Evolutionary conservation across 202 grass and related monocot species (phyloP).

Genomic region (Schoenoplectus triqueter): DNA sequence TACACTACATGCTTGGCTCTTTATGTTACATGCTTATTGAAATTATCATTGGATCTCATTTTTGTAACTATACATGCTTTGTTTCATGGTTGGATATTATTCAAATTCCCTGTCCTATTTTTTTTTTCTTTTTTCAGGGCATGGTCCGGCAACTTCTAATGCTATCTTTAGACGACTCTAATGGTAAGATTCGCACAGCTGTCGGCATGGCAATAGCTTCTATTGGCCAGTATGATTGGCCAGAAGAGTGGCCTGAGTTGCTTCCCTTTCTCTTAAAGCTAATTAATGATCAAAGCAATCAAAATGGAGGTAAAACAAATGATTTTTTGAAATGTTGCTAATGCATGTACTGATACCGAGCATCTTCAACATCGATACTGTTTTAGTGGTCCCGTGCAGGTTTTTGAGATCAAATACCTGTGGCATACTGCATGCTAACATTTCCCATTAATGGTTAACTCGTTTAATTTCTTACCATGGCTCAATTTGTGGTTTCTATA

Average conservation of each 20-base stretch:
- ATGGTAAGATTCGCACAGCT: conserved; percentile 90
- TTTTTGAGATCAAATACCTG: conserved; percentile 4
- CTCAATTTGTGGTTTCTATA: conserved; percentile 1
- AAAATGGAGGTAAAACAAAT: conserved; percentile 66
- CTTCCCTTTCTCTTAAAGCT: conserved; percentile 85
- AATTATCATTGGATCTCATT: background rate
- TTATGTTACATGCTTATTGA: conserved; percentile 5
- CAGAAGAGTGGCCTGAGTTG: conserved; percentile 91
- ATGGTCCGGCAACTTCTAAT: conserved; percentile 80
- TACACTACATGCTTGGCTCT: background rate
- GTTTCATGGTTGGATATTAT: background rate
- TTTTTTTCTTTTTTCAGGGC: conserved; percentile 47
- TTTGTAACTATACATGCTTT: background rate
- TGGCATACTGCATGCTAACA: background rate
- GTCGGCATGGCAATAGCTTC: conserved; percentile 87
- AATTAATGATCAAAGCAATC: conserved; percentile 75
- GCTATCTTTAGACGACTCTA: conserved; percentile 74
- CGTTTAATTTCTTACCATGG: background rate
- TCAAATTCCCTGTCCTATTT: background rate
- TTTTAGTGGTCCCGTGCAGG: background rate
- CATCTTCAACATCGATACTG: conserved; percentile 10
- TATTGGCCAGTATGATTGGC: conserved; percentile 95
- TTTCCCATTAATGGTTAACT: conserved; percentile 4
- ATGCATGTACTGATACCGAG: background rate
- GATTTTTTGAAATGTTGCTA: conserved; percentile 16